Base-by-base conservation (phyloP, 495 filamentous ascomycete genomes). In the Trichoderma gamsii region DNA sequence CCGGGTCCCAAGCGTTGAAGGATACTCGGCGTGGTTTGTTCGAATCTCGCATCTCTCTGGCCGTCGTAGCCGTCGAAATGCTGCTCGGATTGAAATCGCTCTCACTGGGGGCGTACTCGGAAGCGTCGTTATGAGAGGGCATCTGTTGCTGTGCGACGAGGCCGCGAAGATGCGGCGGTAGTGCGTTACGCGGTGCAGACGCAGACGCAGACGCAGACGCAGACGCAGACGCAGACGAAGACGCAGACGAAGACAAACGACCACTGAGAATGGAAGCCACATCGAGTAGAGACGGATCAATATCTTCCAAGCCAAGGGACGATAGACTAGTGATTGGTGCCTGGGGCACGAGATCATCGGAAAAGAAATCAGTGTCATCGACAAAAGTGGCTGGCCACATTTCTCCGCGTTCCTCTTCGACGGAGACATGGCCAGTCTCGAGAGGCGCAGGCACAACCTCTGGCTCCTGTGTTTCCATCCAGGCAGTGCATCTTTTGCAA, bases 401-500 rank as follows among this genome's bases (percentile, higher is more conserved):
- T 32, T 44, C 65, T 66, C 65, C 65, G 15, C 41, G 43, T n/a
- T 64, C 23, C 41, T 68, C 67, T 32, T 64, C 67, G 21, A 49
- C 9, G 41, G 56, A 64, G n/a, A 68, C 27, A 7, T 68, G 52
- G 49, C 59, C 52, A 49, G 56, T 68, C 38, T 41, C 52, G 4
- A 63, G 52, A 0, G 67, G 52, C 25, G 23, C 32, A 9, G 67
- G 38, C 1, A 43, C 41, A 21, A 64, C 25, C 3, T 61, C 67
- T 6, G 67, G 67, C 3, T 49, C 52, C 43, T 68, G 67, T 41
- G 59, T 64, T 43, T 64, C 67, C 3, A 63, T 15, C 67, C 67
- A 68, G 21, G 59, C 59, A 21, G 61, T 64, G 41, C 67, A 68
- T 43, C 59, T 41, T 41, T 64, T 68, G 41, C 67, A 68, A 16